A percentile compares a stretch with the other conserved stretches of the same genome.
Conservation (phyloP, 225 moss, liverwort and hornwort species). For the Sphagnum tenellum region DNA sequence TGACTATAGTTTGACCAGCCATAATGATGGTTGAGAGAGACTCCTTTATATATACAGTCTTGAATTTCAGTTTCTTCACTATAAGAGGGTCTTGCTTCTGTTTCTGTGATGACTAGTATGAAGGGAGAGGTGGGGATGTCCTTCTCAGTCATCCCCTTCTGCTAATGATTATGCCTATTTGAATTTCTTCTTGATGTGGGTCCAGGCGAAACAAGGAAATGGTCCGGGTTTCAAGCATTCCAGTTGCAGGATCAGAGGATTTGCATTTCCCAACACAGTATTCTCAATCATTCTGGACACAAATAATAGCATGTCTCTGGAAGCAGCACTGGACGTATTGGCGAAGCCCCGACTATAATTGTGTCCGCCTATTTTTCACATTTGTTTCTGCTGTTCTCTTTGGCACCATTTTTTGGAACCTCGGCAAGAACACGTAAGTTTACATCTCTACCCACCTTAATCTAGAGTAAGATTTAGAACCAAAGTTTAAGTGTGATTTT, state of each 20-base stretch:
- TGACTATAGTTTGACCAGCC: no score
- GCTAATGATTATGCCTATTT: not conserved
- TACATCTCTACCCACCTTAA: not conserved
- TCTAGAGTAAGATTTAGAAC: not conserved
- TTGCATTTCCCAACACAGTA: constrained; percentile 53
- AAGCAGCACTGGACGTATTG: constrained; percentile 84
- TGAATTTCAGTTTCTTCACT: no score
- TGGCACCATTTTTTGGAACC: constrained; percentile 73
- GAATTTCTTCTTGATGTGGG: not conserved
- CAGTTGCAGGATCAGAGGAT: constrained; percentile 31
- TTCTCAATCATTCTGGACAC: constrained; percentile 54
- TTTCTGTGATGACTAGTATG: no score
- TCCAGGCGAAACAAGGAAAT: constrained; percentile 52
- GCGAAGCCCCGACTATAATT: constrained; percentile 71
- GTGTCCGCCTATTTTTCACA: constrained; percentile 58
- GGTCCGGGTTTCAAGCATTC: constrained; percentile 39
- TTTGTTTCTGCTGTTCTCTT: constrained; percentile 50
- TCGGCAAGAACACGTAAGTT: constrained; percentile 50
- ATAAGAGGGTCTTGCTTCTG: no score
- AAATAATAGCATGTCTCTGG: constrained; percentile 69
- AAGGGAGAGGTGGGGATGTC: no score
- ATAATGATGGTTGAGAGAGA: no score
- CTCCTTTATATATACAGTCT: no score
- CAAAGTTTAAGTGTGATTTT: no score
- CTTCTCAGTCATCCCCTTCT: no score